Conservation (phyloP, 805 yeast species). For the Myxozyma melibiosi region DNA sequence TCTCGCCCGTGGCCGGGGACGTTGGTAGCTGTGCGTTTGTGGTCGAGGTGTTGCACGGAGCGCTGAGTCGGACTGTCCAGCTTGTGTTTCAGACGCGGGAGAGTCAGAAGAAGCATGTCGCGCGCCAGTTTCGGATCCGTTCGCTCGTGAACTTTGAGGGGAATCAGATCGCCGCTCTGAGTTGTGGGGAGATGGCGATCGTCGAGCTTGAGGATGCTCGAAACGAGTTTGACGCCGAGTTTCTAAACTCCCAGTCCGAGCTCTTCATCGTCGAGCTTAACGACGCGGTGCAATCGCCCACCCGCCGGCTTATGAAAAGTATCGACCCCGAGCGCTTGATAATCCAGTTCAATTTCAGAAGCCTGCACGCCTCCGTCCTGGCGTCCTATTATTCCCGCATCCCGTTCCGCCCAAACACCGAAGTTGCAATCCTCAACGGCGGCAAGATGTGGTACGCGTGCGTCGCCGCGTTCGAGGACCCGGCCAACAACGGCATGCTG, state of each 20-base stretch:
- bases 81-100: background rate
- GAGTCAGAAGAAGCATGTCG: background rate
- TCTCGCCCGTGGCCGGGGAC: background rate
- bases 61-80: background rate
- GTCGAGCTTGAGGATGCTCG: background rate
- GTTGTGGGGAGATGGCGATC: background rate
- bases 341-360: background rate
- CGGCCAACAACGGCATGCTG: background rate
- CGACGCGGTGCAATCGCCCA: background rate
- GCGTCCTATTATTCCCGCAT: too few species aligned
- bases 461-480: background rate
- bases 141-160: background rate
- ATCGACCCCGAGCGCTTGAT: background rate
- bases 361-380: too few species aligned
- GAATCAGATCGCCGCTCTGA: background rate
- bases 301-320: background rate
- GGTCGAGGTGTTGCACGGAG: background rate
- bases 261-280: background rate
- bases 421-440: background rate
- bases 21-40: background rate
- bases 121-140: background rate
- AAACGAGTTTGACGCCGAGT: background rate
- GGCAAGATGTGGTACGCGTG: conserved; percentile 1
- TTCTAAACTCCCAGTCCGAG: background rate
- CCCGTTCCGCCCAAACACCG: background rate